phyloP scores from a whole-genome alignment of 2,329 filamentous ascomycete genomes.

The Cladosporium colombiae region DNA sequence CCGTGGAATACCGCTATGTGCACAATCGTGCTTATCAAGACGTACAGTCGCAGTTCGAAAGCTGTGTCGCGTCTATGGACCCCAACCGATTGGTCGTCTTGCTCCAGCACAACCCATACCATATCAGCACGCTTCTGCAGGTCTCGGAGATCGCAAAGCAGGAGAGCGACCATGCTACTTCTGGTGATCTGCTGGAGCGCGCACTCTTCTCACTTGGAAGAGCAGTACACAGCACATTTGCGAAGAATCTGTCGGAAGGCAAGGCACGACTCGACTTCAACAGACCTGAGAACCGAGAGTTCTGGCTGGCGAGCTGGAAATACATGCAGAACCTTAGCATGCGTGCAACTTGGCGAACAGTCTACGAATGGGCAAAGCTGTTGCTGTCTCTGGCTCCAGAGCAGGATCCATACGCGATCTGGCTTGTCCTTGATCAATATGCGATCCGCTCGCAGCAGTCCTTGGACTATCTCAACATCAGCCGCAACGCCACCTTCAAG shows the following conservation, averaged over 20 bases:
- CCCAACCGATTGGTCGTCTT: slow-evolving; percentile 79
- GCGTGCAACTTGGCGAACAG: slow-evolving; percentile 92
- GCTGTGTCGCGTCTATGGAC: slow-evolving; percentile 78
- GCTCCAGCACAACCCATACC: slow-evolving; percentile 76
- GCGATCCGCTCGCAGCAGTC: slow-evolving; percentile 79
- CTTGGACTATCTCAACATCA: slow-evolving; percentile 73
- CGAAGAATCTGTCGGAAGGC: slow-evolving; percentile 72
- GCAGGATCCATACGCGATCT: slow-evolving; percentile 79
- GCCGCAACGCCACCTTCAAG: slow-evolving; percentile 51
- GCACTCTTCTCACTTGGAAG: slow-evolving; percentile 93
- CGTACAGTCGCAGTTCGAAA: slow-evolving; percentile 74
- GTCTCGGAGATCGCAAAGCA: slow-evolving; percentile 91
- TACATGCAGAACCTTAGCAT: slow-evolving; percentile 83
- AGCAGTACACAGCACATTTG: slow-evolving; percentile 80
- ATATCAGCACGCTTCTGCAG: slow-evolving; percentile 90
- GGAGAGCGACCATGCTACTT: slow-evolving; percentile 81
- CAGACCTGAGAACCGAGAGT: slow-evolving; percentile 83
- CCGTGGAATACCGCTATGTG: slow-evolving; percentile 73
- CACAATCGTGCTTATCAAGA: slow-evolving; percentile 74
- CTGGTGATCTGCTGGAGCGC: slow-evolving; percentile 84
- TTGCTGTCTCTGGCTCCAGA: slow-evolving; percentile 71
- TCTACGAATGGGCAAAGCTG: slow-evolving; percentile 90
- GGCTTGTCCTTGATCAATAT: slow-evolving; percentile 78
- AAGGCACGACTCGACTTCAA: slow-evolving; percentile 78
- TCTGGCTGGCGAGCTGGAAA: slow-evolving; percentile 86